Evolutionary conservation across 1,284 basidiomycete genomes (phyloP).

Genomic region (Dichomitus squalens): DNA sequence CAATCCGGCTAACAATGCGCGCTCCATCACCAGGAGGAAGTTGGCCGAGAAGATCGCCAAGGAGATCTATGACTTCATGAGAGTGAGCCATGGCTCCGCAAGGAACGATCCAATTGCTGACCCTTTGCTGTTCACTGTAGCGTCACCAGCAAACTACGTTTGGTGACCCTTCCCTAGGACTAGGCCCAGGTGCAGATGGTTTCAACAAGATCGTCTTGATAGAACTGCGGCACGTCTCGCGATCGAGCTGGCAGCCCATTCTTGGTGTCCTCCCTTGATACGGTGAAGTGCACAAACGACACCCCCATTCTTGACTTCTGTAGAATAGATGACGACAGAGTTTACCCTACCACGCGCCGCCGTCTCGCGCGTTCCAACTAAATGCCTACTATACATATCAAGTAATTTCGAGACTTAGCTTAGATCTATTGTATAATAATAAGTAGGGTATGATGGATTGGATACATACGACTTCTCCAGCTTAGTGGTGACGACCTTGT

Average conservation of each 20-base stretch:
- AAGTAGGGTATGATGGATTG: no score
- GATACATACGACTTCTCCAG: no score
- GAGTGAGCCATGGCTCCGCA: conserved; percentile 4
- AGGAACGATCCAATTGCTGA: neutral
- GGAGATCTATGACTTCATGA: conserved; percentile 19
- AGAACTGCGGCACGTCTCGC: conserved; percentile 22
- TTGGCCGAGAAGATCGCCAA: conserved; percentile 21
- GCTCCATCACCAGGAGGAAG: conserved; percentile 17
- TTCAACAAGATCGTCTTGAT: conserved; percentile 21
- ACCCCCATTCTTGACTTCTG: neutral
- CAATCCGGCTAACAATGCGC: conserved; percentile 8
- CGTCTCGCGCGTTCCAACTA: no score
- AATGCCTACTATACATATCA: no score
- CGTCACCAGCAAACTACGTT: conserved; percentile 1
- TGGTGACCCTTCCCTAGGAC: neutral
- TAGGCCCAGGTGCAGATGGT: conserved; percentile 11
- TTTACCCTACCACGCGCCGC: neutral
- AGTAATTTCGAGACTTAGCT: no score
- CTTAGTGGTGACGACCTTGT: no score
- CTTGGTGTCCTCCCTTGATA: conserved; percentile 13
- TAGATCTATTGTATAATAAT: no score
- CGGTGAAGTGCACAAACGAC: no score
- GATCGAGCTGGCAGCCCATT: conserved; percentile 25
- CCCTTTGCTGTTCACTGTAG: neutral
- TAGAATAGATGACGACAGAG: neutral